A percentile compares a stretch with the other conserved stretches of the same genome.
Conservation (phyloP, 139 green algal genomes). For the Coelastrella sp. region DNA sequence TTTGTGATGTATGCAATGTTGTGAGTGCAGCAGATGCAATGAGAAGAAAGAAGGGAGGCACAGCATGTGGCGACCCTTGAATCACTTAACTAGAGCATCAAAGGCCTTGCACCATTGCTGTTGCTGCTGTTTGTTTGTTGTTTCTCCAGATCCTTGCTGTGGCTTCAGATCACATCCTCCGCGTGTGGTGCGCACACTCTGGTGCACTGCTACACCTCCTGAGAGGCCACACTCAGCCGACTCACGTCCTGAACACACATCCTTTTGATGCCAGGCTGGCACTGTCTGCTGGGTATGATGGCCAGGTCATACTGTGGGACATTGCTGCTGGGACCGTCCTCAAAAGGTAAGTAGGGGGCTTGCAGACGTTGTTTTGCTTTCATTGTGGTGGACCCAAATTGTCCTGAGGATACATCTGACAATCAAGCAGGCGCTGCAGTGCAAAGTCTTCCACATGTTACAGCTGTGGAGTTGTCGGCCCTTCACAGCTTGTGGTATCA, state of each 20-base stretch:
- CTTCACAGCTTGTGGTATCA: too few relatives aligned
- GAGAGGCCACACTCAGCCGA: constrained; percentile 58
- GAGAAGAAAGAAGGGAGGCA: too few relatives aligned
- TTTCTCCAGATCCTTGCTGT: constrained; percentile 37
- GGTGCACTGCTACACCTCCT: constrained; percentile 59
- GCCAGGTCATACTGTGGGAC: constrained; percentile 79
- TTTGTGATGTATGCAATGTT: not conserved
- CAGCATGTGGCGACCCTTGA: not conserved
- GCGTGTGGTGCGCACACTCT: constrained; percentile 62
- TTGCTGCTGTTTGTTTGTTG: not conserved
- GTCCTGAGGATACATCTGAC: too few relatives aligned
- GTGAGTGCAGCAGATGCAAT: not conserved
- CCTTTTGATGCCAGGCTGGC: constrained; percentile 72
- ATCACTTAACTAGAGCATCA: not conserved
- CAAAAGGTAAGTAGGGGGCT: not conserved
- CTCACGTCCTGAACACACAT: constrained; percentile 80
- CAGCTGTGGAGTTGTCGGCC: too few relatives aligned
- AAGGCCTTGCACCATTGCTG: not conserved
- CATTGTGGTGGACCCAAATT: not conserved
- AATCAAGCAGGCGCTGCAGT: too few relatives aligned
- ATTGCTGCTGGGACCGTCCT: not conserved
- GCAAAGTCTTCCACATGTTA: too few relatives aligned
- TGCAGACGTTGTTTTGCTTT: not conserved
- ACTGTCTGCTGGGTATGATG: constrained; percentile 82
- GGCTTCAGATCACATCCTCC: constrained; percentile 52